Evolutionary conservation across 805 yeast species (phyloP).

Genomic region (Debaryomyces maramus): DNA sequence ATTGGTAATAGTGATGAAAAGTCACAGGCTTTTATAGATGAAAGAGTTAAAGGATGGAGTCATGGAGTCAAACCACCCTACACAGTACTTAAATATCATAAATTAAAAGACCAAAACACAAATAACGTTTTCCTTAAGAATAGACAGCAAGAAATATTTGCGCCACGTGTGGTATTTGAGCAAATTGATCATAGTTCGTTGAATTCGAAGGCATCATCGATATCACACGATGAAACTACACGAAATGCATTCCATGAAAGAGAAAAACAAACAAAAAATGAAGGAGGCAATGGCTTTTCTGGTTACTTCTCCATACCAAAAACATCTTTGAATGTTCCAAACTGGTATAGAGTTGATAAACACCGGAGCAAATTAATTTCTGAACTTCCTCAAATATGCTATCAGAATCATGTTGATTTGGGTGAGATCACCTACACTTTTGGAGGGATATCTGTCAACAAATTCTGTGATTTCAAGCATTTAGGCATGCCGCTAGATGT

Average conservation of each 20-base stretch:
- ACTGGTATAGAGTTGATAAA: constrained; percentile 5
- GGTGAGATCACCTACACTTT: constrained; percentile 34
- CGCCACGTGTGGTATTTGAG: constrained; percentile 25
- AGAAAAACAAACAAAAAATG: background rate
- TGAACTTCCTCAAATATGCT: constrained; percentile 27
- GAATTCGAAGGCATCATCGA: background rate
- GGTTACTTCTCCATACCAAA: constrained; percentile 29
- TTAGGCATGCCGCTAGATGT: constrained; percentile 35
- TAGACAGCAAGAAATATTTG: constrained; percentile 17
- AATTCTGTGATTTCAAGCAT: constrained; percentile 16
- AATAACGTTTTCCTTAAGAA: constrained; percentile 11
- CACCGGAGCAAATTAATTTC: constrained; percentile 5
- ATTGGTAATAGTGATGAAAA: background rate
- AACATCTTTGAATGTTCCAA: constrained; percentile 22
- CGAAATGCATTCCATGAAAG: background rate
- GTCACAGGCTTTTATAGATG: background rate
- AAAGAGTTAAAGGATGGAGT: constrained; percentile 19
- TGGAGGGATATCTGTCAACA: constrained; percentile 33
- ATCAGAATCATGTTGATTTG: constrained; percentile 33
- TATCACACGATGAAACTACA: background rate
- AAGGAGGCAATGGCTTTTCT: constrained; percentile 15
- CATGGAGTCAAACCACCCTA: constrained; percentile 30
- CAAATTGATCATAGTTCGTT: constrained; percentile 17
- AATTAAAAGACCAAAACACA: constrained; percentile 12
- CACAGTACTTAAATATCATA: constrained; percentile 23